Conservation (phyloP, 495 filamentous ascomycete genomes). For the Lasiosphaeria miniovina region DNA sequence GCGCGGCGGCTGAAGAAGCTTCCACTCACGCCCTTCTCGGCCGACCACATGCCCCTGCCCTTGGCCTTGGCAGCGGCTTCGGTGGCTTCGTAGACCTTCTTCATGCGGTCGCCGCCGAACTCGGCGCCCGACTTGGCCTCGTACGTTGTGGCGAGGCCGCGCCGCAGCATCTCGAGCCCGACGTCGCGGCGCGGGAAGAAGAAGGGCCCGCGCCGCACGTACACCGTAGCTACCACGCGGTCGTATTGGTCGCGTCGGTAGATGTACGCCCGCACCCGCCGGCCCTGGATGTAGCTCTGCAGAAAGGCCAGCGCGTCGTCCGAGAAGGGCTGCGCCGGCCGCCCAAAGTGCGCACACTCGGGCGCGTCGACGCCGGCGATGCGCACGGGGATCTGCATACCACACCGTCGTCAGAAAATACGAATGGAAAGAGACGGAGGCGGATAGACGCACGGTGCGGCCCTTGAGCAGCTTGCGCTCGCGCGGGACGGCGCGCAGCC, state of each 20-base stretch:
- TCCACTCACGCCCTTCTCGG: conserved; percentile 6
- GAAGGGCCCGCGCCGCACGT: conserved; percentile 60
- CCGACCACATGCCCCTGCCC: conserved; percentile 74
- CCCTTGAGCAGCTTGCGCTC: conserved; percentile 65
- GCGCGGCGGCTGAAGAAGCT: conserved; percentile 14
- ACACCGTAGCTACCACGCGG: conserved; percentile 82
- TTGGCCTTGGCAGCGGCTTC: conserved; percentile 68
- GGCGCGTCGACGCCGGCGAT: conserved; percentile 92
- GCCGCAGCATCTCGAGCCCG: conserved; percentile 81
- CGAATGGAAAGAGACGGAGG: not conserved
- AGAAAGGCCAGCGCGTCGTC: conserved; percentile 79
- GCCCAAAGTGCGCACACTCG: conserved; percentile 87
- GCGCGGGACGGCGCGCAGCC: conserved; percentile 72
- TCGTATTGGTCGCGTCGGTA: conserved; percentile 89
- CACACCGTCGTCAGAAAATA: conserved; percentile 10
- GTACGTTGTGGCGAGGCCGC: conserved; percentile 83
- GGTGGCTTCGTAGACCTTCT: conserved; percentile 63
- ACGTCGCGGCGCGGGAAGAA: conserved; percentile 69
- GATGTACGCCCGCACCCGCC: conserved; percentile 74
- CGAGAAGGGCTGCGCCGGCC: conserved; percentile 77
- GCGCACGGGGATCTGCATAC: conserved; percentile 69
- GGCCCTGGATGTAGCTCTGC: conserved; percentile 63
- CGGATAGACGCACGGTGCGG: conserved; percentile 62
- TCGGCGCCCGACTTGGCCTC: conserved; percentile 86
- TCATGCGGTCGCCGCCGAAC: conserved; percentile 64